These are phyloP conservation scores for Toxicodendron radicans DNA, from an alignment of 345 rosid genomes.

Conservation along the genomic window DNA sequence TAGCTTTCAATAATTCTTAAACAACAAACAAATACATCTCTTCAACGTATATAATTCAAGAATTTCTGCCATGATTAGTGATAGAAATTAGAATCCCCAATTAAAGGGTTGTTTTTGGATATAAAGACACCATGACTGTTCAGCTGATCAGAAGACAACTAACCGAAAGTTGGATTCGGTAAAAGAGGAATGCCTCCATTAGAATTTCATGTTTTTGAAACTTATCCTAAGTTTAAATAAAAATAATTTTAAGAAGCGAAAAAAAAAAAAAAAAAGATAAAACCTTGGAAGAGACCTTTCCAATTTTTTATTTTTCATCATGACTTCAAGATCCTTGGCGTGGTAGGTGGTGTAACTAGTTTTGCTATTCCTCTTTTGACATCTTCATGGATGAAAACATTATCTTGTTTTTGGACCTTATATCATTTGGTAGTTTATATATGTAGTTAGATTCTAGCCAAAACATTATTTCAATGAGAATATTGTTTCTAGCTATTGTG, in stretches of 20 bases:
- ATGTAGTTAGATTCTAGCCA: neutral
- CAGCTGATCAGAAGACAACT: no score
- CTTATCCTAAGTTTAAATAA: no score
- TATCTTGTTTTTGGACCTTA: neutral
- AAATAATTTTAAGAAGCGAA: no score
- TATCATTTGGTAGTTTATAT: neutral
- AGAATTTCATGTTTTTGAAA: no score
- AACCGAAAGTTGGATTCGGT: no score
- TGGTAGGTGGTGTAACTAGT: neutral
- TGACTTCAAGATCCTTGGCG: neutral
- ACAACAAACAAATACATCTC: neutral
- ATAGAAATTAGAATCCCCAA: no score
- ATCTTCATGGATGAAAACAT: neutral
- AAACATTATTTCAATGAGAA: neutral
- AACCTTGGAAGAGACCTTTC: neutral
- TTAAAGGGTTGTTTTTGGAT: no score
- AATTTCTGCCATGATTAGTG: no score
- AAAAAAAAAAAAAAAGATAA: neutral
- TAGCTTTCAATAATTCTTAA: neutral
- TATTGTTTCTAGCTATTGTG: neutral
- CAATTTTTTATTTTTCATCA: neutral
- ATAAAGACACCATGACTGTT: no score
- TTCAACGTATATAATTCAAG: neutral
- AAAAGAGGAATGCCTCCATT: no score
- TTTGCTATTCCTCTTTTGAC: neutral